A percentile compares a stretch with the other conserved stretches of the same genome.
Conservation (phyloP, 73 alveolate genomes). For the Urostyla sp. region DNA sequence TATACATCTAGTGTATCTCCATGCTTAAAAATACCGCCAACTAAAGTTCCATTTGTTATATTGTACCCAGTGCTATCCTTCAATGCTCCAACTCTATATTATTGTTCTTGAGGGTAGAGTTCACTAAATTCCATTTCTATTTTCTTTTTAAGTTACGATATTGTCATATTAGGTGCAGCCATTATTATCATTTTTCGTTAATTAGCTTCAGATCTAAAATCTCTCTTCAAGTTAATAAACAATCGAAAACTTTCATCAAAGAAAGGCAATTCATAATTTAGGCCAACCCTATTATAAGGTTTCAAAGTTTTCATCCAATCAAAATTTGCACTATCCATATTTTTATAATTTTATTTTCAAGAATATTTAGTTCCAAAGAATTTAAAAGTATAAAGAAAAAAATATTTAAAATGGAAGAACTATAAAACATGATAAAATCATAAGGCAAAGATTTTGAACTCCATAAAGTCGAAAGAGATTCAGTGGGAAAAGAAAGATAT, state of each 20-base stretch:
- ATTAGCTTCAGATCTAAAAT: slow-evolving; percentile 62
- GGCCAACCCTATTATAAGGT: neutral
- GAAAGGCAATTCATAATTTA: slow-evolving; percentile 16
- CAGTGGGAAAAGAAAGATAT: slow-evolving; percentile 14
- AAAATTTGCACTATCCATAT: slow-evolving; percentile 15
- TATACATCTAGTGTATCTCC: slow-evolving; percentile 59
- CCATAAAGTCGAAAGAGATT: slow-evolving; percentile 34
- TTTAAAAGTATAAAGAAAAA: too few relatives aligned
- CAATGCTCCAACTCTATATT: slow-evolving; percentile 58
- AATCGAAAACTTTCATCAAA: slow-evolving; percentile 62
- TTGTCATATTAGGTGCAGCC: slow-evolving; percentile 68
- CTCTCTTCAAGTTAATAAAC: slow-evolving; percentile 44
- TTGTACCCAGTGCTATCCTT: slow-evolving; percentile 52
- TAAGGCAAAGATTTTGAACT: slow-evolving; percentile 38
- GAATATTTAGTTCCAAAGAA: too few relatives aligned
- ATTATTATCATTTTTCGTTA: slow-evolving; percentile 51
- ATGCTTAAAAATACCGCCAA: slow-evolving; percentile 62
- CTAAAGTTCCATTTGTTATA: slow-evolving; percentile 58
- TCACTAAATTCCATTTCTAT: slow-evolving; percentile 64
- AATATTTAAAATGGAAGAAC: slow-evolving; percentile 33
- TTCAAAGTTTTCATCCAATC: slow-evolving; percentile 5
- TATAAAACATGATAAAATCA: neutral
- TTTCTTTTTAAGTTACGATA: slow-evolving; percentile 60
- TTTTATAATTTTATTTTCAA: too few relatives aligned
- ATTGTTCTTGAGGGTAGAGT: slow-evolving; percentile 55